A percentile compares a stretch with the other conserved stretches of the same genome.
These are phyloP conservation scores for Spergularia azorica DNA, from an alignment of 179 eudicot genomes.

Conservation along the genomic window DNA sequence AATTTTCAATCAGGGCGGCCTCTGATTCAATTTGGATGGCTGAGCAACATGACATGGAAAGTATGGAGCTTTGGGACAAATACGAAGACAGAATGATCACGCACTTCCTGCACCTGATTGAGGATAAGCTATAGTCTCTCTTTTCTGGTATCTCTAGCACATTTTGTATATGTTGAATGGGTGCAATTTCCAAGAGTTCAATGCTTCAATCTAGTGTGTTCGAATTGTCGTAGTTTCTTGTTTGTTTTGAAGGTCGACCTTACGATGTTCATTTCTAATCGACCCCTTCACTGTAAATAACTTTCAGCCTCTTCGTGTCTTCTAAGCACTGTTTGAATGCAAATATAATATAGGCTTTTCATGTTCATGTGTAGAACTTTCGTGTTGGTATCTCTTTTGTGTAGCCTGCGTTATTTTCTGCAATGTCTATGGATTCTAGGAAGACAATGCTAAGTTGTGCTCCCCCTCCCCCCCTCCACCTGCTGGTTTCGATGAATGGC, in stretches of 20 bases:
- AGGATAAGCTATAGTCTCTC: too few species aligned
- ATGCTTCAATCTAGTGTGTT: neutral
- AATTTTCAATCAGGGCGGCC: constrained; percentile 57
- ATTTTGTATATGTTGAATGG: constrained; percentile 7
- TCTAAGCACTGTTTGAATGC: neutral
- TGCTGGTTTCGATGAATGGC: too few species aligned
- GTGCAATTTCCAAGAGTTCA: neutral
- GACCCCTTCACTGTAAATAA: constrained; percentile 15
- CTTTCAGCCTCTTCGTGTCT: neutral
- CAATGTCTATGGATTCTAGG: neutral
- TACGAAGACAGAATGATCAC: constrained; percentile 22
- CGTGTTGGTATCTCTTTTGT: neutral
- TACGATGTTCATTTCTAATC: constrained; percentile 5
- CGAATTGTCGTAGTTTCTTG: constrained; percentile 4
- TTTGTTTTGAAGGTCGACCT: constrained; percentile 10
- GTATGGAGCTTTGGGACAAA: constrained; percentile 46
- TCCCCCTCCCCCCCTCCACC: too few species aligned
- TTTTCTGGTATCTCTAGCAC: neutral
- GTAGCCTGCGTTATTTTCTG: neutral
- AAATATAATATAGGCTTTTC: neutral
- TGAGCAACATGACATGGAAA: constrained; percentile 64
- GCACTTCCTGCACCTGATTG: too few species aligned
- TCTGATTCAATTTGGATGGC: constrained; percentile 65
- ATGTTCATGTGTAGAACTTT: neutral
- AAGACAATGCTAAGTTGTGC: neutral